phyloP scores from a whole-genome alignment of 192 early-diverging fungal species.

The Diversispora epigaea region DNA sequence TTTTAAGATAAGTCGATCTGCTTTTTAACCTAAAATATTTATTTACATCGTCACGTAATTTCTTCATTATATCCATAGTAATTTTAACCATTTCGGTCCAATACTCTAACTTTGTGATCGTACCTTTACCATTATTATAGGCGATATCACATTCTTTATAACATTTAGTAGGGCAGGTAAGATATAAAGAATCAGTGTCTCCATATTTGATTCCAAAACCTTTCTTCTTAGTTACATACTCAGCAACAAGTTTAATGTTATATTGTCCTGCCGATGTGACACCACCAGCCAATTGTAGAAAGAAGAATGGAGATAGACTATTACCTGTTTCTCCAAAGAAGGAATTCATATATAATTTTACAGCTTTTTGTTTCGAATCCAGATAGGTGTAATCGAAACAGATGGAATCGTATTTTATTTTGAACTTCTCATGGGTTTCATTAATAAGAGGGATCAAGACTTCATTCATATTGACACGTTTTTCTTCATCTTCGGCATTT shows the following conservation, averaged over 20 bases:
- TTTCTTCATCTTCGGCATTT: not conserved
- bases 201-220: conserved; percentile 2
- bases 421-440: too few species aligned
- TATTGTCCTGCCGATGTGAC: not conserved
- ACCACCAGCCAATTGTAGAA: not conserved
- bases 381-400: too few species aligned
- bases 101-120: not conserved
- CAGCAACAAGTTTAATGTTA: conserved; percentile 2
- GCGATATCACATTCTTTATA: conserved; percentile 16
- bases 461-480: not conserved
- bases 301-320: not conserved
- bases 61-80: conserved; percentile 17
- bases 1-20: conserved; percentile 17
- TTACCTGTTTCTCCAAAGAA: conserved; percentile 14
- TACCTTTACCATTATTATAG: not conserved
- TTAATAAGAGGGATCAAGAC: too few species aligned
- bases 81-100: conserved; percentile 25
- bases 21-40: conserved; percentile 3
- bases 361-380: too few species aligned
- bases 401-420: too few species aligned
- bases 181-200: conserved; percentile 20
- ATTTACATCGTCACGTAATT: conserved; percentile 7
- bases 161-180: conserved; percentile 4
- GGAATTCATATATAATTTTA: conserved; percentile 17
- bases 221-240: not conserved